Percentiles rank a stretch among this genome's conserved stretches.
These are phyloP conservation scores for Trifolium pratense DNA, from an alignment of 306 rosid genomes.

Conservation along the genomic window DNA sequence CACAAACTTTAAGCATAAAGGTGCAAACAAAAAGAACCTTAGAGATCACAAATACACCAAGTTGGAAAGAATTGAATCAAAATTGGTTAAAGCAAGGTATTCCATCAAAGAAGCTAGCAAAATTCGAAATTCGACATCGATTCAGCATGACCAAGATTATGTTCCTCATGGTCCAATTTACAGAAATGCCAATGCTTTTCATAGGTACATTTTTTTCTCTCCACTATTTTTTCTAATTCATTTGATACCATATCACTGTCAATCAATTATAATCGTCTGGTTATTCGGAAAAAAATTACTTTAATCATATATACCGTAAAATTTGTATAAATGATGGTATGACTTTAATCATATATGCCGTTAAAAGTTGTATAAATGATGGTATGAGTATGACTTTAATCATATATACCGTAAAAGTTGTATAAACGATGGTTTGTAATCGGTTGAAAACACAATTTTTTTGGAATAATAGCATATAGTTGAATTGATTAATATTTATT, in stretches of 20 bases:
- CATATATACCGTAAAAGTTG: no score
- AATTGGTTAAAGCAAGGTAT: constrained; percentile 51
- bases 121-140: constrained; percentile 47
- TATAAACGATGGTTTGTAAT: neutral
- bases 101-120: constrained; percentile 57
- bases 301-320: no score
- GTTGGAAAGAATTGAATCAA: constrained; percentile 47
- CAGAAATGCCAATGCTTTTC: constrained; percentile 56
- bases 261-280: no score
- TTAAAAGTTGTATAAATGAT: neutral
- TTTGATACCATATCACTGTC: no score
- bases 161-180: constrained; percentile 64
- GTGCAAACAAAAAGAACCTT: neutral
- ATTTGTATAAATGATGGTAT: no score
- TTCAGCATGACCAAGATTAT: constrained; percentile 48
- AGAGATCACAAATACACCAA: constrained; percentile 37
- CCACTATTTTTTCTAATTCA: no score
- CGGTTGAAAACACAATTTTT: neutral
- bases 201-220: constrained; percentile 43
- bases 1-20: constrained; percentile 35
- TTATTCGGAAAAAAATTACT: no score
- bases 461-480: no score
- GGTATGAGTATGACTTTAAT: neutral
- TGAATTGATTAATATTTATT: neutral
- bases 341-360: no score